A percentile compares a stretch with the other conserved stretches of the same genome.
Conservation (phyloP, 75 land plant species). For the Pinus taeda region DNA sequence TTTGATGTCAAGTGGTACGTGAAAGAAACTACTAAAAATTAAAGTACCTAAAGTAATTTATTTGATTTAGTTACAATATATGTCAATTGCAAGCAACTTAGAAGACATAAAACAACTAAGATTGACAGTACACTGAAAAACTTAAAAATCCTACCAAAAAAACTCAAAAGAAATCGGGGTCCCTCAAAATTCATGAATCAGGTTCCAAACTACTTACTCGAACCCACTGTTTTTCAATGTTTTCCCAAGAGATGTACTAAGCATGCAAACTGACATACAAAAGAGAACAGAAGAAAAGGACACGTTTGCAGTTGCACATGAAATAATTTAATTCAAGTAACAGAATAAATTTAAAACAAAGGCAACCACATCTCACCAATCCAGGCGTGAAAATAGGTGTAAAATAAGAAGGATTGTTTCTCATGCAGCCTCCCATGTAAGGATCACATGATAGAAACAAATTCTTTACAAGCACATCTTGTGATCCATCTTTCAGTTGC, state of each 20-base stretch:
- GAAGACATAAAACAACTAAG: not conserved
- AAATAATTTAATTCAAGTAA: not conserved
- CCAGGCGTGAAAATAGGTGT: constrained; percentile 25
- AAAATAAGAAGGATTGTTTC: constrained; percentile 24
- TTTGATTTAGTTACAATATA: not conserved
- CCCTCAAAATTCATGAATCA: too few relatives aligned
- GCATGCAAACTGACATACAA: not conserved
- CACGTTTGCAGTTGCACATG: not conserved
- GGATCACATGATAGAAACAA: constrained; percentile 60
- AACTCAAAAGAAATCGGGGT: too few relatives aligned
- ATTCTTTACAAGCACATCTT: constrained; percentile 50
- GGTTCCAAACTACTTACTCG: too few relatives aligned
- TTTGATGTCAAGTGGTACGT: not conserved
- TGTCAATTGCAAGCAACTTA: not conserved
- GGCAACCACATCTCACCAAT: constrained; percentile 16
- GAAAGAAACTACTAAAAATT: not conserved
- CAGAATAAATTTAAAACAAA: not conserved
- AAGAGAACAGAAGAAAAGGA: not conserved
- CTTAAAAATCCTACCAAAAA: too few relatives aligned
- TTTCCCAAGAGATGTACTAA: not conserved
- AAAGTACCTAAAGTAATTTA: not conserved
- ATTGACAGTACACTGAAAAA: not conserved
- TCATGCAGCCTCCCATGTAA: constrained; percentile 56
- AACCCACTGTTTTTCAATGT: not conserved
- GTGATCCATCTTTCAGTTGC: constrained; percentile 9